Evolutionary conservation across 768 basidiomycete species (phyloP).

Genomic region (Suillus clintonianus): DNA sequence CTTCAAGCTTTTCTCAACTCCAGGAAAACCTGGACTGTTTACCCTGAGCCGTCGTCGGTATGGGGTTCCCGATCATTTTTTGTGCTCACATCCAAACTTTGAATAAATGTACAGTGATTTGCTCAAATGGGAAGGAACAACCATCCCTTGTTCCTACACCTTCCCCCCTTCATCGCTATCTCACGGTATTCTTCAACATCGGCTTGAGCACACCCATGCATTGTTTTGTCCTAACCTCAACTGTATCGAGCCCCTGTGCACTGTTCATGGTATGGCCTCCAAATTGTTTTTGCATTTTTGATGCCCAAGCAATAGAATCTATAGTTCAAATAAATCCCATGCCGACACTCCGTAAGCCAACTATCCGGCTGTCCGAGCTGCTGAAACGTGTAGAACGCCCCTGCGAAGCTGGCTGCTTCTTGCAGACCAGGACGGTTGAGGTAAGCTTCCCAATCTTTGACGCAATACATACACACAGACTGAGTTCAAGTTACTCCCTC

Average conservation of each 20-base stretch:
- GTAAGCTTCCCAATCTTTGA: conserved; percentile 11
- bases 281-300: conserved; percentile 9
- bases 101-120: conserved; percentile 30
- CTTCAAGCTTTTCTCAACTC: conserved; percentile 29
- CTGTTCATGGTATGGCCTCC: conserved; percentile 44
- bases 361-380: background rate
- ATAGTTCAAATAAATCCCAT: conserved; percentile 26
- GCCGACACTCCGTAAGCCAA: conserved; percentile 6
- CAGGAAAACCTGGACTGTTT: conserved; percentile 29
- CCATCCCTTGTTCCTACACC: conserved; percentile 19
- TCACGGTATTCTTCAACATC: conserved; percentile 22
- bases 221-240: conserved; percentile 55
- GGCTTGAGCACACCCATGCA: conserved; percentile 37
- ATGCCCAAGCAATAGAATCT: conserved; percentile 5
- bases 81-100: conserved; percentile 4
- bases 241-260: conserved; percentile 53
- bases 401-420: conserved; percentile 31
- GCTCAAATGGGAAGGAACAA: conserved; percentile 27
- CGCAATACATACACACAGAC: background rate
- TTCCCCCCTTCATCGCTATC: conserved; percentile 7
- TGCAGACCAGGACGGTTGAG: conserved; percentile 12
- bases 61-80: conserved; percentile 32
- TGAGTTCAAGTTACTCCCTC: conserved; percentile 20
- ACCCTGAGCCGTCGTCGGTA: conserved; percentile 23
- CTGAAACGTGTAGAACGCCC: conserved; percentile 14